These are phyloP conservation scores for Chara braunii DNA, from an alignment of 139 green algal genomes.

Conservation along the genomic window DNA sequence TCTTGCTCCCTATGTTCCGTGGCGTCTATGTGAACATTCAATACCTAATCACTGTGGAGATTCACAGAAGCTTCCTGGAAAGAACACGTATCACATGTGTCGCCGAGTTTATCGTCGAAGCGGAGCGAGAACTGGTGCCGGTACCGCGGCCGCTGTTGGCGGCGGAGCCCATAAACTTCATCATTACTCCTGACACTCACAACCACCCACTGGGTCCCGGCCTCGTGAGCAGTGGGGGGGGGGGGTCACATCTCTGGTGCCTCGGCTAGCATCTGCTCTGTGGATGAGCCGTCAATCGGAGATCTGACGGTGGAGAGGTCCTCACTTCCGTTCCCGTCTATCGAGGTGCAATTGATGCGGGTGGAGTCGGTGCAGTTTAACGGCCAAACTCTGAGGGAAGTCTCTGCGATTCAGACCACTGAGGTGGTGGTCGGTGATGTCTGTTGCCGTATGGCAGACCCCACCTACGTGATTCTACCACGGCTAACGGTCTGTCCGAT, in stretches of 20 bases:
- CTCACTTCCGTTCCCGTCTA: slow-evolving; percentile 2
- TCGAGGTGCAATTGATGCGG: slow-evolving; percentile 19
- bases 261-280: not conserved
- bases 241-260: slow-evolving; percentile 5
- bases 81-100: not conserved
- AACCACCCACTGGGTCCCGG: not conserved
- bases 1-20: not conserved
- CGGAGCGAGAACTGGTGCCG: not conserved
- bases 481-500: too few species aligned
- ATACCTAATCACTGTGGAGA: not conserved
- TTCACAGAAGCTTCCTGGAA: not conserved
- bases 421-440: too few species aligned
- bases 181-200: not conserved
- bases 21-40: not conserved
- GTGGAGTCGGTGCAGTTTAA: slow-evolving; percentile 11
- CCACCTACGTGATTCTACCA: too few species aligned
- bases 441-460: too few species aligned
- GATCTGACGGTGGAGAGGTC: slow-evolving; percentile 8
- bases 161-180: not conserved
- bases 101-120: slow-evolving; percentile 5
- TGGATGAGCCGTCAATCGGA: slow-evolving; percentile 6
- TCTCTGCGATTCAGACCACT: slow-evolving; percentile 15
- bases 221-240: not conserved
- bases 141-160: not conserved
- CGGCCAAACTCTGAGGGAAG: not conserved